These are phyloP conservation scores for Phytophthora hybrid DNA, from an alignment of 352 stramenopile genomes.

Conservation along the genomic window DNA sequence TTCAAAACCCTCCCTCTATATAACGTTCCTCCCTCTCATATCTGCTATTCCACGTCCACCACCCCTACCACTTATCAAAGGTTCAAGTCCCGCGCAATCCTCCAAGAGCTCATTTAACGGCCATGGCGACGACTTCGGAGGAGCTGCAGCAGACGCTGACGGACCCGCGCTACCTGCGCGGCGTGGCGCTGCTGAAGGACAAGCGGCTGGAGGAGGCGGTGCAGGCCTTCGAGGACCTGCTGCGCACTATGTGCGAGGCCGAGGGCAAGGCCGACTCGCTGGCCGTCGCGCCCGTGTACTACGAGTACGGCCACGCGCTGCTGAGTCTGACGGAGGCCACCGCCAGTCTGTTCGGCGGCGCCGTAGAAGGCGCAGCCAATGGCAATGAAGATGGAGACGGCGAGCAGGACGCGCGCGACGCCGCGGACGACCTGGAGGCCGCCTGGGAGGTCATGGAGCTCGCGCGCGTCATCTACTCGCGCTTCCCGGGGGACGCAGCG, in stretches of 20 bases:
- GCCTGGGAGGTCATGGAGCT: conserved; percentile 91
- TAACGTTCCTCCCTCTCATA: conserved; percentile 1
- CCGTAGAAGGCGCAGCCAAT: conserved; percentile 31
- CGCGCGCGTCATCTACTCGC: conserved; percentile 83
- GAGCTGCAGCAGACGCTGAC: conserved; percentile 65
- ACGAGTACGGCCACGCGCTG: conserved; percentile 86
- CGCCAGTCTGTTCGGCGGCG: conserved; percentile 66
- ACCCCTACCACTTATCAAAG: background rate
- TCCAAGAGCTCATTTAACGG: background rate
- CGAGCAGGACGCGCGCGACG: conserved; percentile 65
- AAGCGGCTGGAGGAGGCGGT: conserved; percentile 87
- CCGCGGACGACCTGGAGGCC: conserved; percentile 79
- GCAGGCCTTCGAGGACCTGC: conserved; percentile 74
- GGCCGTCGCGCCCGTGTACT: conserved; percentile 75
- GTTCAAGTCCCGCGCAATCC: conserved; percentile 10
- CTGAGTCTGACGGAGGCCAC: conserved; percentile 75
- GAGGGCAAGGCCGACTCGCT: conserved; percentile 79
- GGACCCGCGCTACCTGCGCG: conserved; percentile 81
- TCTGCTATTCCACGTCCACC: background rate
- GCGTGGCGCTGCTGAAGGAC: conserved; percentile 75
- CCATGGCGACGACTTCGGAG: conserved; percentile 22
- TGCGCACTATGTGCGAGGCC: conserved; percentile 83
- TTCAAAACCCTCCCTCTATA: conserved; percentile 15
- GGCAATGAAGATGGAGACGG: conserved; percentile 36
- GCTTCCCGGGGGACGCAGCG: conserved; percentile 67